phyloP scores from a whole-genome alignment of 371 early-diverging fungal species.

The Mortierella sp. region DNA sequence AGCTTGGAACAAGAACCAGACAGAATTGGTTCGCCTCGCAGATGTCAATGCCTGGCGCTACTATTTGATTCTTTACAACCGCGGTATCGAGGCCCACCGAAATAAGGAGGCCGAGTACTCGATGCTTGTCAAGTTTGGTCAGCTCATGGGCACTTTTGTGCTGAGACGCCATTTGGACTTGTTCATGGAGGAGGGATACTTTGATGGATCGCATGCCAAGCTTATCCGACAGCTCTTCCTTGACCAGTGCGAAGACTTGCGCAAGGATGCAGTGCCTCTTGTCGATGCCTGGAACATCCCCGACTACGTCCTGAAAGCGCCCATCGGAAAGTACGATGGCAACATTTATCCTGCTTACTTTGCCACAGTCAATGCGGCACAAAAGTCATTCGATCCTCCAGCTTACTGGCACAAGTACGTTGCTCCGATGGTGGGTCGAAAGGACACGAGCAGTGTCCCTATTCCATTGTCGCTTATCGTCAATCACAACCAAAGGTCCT shows the following conservation, averaged over 20 bases:
- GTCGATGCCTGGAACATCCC: conserved; percentile 72
- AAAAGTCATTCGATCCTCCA: conserved; percentile 49
- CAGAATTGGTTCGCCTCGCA: conserved; percentile 55
- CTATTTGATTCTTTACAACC: conserved; percentile 41
- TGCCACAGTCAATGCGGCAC: conserved; percentile 43
- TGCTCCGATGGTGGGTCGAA: conserved; percentile 33
- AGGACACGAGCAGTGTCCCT: too few species aligned
- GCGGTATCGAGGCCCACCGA: conserved; percentile 36
- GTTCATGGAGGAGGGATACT: conserved; percentile 64
- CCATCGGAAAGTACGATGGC: conserved; percentile 73
- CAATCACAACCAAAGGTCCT: too few species aligned
- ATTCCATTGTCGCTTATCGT: too few species aligned
- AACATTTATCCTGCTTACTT: conserved; percentile 63
- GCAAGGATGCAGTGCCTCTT: conserved; percentile 69
- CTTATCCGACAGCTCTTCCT: conserved; percentile 58
- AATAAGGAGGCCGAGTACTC: conserved; percentile 25
- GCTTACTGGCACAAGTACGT: conserved; percentile 50
- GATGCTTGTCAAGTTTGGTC: conserved; percentile 51
- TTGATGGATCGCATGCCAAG: conserved; percentile 60
- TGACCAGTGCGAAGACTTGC: conserved; percentile 63
- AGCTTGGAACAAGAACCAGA: conserved; percentile 58
- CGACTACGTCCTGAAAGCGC: conserved; percentile 73
- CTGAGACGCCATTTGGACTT: conserved; percentile 61
- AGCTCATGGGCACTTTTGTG: conserved; percentile 41
- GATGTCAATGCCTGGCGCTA: conserved; percentile 54